These are phyloP conservation scores for Blastocystis sp. DNA, from an alignment of 352 stramenopile species.

Conservation along the genomic window DNA sequence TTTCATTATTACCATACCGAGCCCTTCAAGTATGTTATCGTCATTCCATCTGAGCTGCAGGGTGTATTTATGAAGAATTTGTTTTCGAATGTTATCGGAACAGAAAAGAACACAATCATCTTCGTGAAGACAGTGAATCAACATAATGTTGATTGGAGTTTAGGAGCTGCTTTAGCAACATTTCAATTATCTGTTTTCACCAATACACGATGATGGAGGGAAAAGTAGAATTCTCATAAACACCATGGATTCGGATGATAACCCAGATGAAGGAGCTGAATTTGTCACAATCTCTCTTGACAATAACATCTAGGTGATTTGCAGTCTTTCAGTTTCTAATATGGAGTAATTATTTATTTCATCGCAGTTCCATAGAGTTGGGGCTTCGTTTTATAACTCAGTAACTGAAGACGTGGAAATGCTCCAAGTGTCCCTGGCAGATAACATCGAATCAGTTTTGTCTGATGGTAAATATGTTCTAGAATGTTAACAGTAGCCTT, in stretches of 20 bases:
- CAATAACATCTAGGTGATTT: conserved; percentile 20
- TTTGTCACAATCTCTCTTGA: not conserved
- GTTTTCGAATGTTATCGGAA: not conserved
- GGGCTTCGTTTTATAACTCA: conserved; percentile 4
- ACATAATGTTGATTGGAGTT: conserved; percentile 60
- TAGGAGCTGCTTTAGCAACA: conserved; percentile 11
- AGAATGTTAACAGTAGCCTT: not conserved
- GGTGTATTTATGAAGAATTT: not conserved
- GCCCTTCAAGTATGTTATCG: not conserved
- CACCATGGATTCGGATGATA: not conserved
- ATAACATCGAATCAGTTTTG: not conserved
- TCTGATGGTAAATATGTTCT: not conserved
- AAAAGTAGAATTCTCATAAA: not conserved
- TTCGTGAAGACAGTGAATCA: conserved; percentile 39
- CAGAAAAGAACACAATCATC: not conserved
- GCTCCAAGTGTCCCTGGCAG: not conserved
- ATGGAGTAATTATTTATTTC: not conserved
- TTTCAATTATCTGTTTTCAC: conserved; percentile 3
- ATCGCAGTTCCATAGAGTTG: not conserved
- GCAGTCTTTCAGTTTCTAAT: not conserved
- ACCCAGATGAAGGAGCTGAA: not conserved
- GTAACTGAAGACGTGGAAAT: conserved; percentile 5
- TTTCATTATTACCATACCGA: not conserved
- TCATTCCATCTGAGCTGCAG: not conserved
- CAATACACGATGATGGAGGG: not conserved